Base-by-base conservation (phyloP, 768 basidiomycete species). In the Termitomyces sp. region DNA sequence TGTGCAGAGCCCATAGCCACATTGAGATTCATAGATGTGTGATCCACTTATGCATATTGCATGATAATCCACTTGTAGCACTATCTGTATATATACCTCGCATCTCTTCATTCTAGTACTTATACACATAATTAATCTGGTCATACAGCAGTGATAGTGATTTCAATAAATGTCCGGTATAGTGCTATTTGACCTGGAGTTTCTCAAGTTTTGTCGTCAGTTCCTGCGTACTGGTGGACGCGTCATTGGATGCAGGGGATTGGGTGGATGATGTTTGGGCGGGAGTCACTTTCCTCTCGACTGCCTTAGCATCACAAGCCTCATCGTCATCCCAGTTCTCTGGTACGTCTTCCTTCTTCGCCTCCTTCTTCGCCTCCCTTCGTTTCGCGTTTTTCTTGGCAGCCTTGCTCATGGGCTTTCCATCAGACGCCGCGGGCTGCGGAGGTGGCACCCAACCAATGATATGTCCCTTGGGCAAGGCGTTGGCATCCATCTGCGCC, bases 301-400 rank as follows among this genome's bases (percentile, higher is more conserved):
- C 14, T 50, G 65, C 53, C 18, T 48, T 44, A 46, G 9, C 53
- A 52, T 60, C 61, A 35, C 69, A 77, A 4, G 83, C 86, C 12
- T 85, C 87, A 7, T 88, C 87, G 50, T 87, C 88, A 40, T 91
- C 90, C 84, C 90, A 93, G 58, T 78, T 83, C 60, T 92, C 89
- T 56, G 81, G 84, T n/a, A 92, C 85, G n/a, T 72, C 68, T 14
- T 56, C 49, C 43, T 58, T 63, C 68, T 80, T 80, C 64, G 82
- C 81, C 58, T 80, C 77, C 30, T 77, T 77, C 68, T 81, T 80
- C 72, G 84, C 91, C 66, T 86, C 89, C 69, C 83, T 84, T 64
- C 84, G 79, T 72, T 94, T 93, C 60, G 88, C 88, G 61, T 85
- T 87, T 73, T 87, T 85, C 72, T 86, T 90, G 44, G 86, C 91